Base-by-base conservation (phyloP, 2,329 filamentous ascomycete species). In the Dactylonectria estremocensis region DNA sequence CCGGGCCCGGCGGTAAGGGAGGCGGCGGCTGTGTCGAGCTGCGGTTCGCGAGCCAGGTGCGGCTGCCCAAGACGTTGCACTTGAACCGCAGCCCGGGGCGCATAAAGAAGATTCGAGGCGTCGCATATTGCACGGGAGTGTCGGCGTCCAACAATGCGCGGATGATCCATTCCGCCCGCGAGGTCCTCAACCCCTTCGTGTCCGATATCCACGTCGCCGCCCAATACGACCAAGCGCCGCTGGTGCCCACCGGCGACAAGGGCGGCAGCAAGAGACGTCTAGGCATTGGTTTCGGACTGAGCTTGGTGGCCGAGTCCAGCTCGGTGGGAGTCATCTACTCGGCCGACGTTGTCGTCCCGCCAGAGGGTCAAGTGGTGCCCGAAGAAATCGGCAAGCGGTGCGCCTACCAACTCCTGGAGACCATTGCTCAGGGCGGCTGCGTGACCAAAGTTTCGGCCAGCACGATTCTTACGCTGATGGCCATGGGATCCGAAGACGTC, bases 401-500 rank as follows among this genome's bases (percentile, higher is more conserved):
- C 79, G 96, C 96, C 16, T 94, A 93, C 78, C 95, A 98, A 80
- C 83, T 99, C 57, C 84, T 99, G 13, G 95, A 98, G 81, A 88
- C 90, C 22, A 92, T 98, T 68, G 89, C 89, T 58, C 89, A 91
- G 74, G 95, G 95, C 11, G 96, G 96, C 1, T 97, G 94, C 78
- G 93, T 93, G 3, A 92, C 91, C 60, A 86, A 86, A 14, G 87
- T 92, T 3, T 93, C 94, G 2, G 91, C 91, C 5, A 86, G 89
- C 3, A 95, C 92, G 0, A 87, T 97, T 71, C 81, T 99, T 60
- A 93, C 91, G 18, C 85, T 99, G 69, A 99, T 99, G 96, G 94
- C 95, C 37, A 98, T 99, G 96, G 96, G 96, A 0, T 94, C 93
- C 1, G 96, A 98, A 79, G 96, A 99, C 80, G 95, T 99, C 14